These are phyloP conservation scores for Blastobotrys attinorum DNA, from an alignment of 805 yeast genomes.

Conservation along the genomic window DNA sequence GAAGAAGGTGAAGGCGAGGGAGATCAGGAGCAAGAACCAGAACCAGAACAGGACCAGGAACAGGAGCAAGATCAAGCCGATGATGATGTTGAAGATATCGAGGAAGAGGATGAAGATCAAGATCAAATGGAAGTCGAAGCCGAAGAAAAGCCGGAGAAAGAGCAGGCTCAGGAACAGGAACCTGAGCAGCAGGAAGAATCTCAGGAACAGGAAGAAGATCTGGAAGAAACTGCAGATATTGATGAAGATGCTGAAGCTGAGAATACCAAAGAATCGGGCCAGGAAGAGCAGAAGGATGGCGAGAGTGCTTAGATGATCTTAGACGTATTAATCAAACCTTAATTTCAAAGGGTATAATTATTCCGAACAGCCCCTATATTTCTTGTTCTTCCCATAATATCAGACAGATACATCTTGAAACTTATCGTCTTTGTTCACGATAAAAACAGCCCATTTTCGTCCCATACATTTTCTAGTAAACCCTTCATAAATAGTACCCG, in stretches of 20 bases:
- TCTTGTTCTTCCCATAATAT: too few relatives aligned
- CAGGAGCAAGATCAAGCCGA: slow-evolving; percentile 32
- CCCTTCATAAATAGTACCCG: too few relatives aligned
- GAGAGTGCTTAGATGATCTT: too few relatives aligned
- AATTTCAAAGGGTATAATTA: not conserved
- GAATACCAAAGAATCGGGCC: too few relatives aligned
- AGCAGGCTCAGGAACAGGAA: too few relatives aligned
- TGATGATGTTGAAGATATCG: slow-evolving; percentile 34
- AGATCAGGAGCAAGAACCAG: slow-evolving; percentile 35
- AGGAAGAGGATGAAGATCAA: not conserved
- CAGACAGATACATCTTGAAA: too few relatives aligned
- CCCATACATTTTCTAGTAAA: too few relatives aligned
- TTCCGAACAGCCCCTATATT: not conserved
- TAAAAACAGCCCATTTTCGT: too few relatives aligned
- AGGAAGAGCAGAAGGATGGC: not conserved
- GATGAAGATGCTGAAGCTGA: slow-evolving; percentile 1
- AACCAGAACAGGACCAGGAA: slow-evolving; percentile 13
- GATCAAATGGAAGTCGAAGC: slow-evolving; percentile 34
- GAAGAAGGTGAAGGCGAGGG: slow-evolving; percentile 47
- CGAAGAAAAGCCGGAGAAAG: slow-evolving; percentile 32
- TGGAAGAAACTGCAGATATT: slow-evolving; percentile 1
- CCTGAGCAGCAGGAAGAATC: slow-evolving; percentile 17
- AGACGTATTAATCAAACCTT: too few relatives aligned
- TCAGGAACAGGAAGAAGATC: slow-evolving; percentile 9
- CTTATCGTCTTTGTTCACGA: too few relatives aligned